A percentile compares a stretch with the other conserved stretches of the same genome.
Conservation (phyloP, 2,329 filamentous ascomycete species). For the Colletotrichum chlorophyti region DNA sequence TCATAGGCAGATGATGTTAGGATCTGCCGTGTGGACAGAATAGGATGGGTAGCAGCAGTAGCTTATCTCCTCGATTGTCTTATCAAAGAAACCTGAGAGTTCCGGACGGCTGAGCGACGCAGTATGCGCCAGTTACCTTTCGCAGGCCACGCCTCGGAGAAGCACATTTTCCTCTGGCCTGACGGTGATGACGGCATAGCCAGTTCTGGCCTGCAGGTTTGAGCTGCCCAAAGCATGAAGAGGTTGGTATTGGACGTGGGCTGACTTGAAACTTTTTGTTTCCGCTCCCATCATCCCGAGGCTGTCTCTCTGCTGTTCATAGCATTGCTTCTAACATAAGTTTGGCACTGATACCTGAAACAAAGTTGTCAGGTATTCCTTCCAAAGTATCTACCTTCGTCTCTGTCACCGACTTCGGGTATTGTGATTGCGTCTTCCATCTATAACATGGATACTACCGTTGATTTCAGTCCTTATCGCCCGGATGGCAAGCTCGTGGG, state of each 20-base stretch:
- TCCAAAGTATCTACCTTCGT: neutral
- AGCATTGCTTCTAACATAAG: too few relatives aligned
- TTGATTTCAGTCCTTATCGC: conserved; percentile 64
- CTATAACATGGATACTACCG: conserved; percentile 39
- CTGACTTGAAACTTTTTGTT: neutral
- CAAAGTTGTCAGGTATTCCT: too few relatives aligned
- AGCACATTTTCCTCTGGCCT: conserved; percentile 21
- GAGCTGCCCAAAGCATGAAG: neutral
- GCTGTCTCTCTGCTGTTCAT: neutral
- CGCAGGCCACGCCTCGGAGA: conserved; percentile 31
- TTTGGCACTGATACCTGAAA: too few relatives aligned
- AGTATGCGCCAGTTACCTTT: too few relatives aligned
- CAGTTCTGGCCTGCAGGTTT: neutral
- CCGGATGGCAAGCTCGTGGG: conserved; percentile 62
- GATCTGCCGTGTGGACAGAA: too few relatives aligned
- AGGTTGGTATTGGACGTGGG: neutral
- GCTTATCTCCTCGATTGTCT: too few relatives aligned
- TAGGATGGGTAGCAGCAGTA: neutral
- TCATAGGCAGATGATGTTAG: too few relatives aligned
- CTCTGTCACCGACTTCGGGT: too few relatives aligned
- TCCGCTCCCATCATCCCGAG: too few relatives aligned
- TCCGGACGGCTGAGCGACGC: neutral
- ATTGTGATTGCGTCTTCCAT: too few relatives aligned
- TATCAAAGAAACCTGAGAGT: neutral
- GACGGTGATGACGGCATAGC: conserved; percentile 25